Base-by-base conservation (phyloP, 1,139 yeast species). In the Candida mesenterica region DNA sequence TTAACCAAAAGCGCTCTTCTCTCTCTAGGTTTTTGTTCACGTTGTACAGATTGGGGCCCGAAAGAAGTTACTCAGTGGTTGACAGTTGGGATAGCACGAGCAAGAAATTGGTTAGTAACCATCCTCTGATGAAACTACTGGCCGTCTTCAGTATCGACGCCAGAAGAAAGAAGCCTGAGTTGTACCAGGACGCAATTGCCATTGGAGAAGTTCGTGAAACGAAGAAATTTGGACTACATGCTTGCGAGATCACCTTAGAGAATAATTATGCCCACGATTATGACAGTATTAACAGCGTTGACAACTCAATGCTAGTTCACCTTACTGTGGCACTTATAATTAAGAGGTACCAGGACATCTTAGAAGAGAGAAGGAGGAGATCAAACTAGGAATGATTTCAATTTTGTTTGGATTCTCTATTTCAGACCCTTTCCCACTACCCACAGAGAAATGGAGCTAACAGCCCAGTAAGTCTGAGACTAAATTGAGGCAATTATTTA, bases 311-410 rank as follows among this genome's bases (percentile, higher is more conserved):
- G 36, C 25, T 39, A 20, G 35, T 39, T 13, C 42, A 39, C 32
- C 17, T 41, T 28, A 18, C 30, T 15, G 39, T 41, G 8, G 41
- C 32, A 3, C 26, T 41, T 19, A 22, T 39, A 5, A 15, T 41
- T 9, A 39, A 37, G 34, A 33, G 42, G 25, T 28, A 33, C 30
- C 38, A 39, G 30, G 41, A 41, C 13, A 19, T 32, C 12, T 5
- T 7, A 7, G 12, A 24, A n/a, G 26, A 24, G 12, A 24, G 12
- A 10, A 24, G 12, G 12, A 10, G 26, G 12, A 7, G 26, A 24
- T 10, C 12, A 7, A 19, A 19, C 10, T 19, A 19, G n/a, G n/a
- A n/a, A n/a, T n/a, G n/a, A n/a, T n/a, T n/a, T n/a, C n/a, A n/a
- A n/a, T n/a, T n/a, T n/a, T n/a, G n/a, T n/a, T n/a, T n/a, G n/a